Conservation (phyloP, 2,329 filamentous ascomycete genomes). For the Fusarium haematococcum region DNA sequence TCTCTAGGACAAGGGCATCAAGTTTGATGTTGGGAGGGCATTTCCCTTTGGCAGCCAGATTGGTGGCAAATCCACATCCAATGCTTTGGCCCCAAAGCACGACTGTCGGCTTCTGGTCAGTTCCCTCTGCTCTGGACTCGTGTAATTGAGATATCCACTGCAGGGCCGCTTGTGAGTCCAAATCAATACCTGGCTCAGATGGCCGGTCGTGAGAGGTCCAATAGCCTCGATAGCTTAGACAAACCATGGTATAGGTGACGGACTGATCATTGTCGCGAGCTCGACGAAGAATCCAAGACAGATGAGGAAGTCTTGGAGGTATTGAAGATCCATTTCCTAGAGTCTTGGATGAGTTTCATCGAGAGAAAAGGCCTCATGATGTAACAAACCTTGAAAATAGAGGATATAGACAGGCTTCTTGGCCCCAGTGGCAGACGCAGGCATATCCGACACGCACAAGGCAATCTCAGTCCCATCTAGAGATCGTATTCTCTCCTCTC, state of each 20-base stretch:
- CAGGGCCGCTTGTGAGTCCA: slow-evolving; percentile 74
- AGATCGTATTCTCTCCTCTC: slow-evolving; percentile 70
- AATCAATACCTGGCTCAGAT: slow-evolving; percentile 76
- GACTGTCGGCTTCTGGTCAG: slow-evolving; percentile 52
- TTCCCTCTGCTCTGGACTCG: slow-evolving; percentile 24
- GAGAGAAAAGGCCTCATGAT: neutral
- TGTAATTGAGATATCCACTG: slow-evolving; percentile 67
- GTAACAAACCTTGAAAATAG: slow-evolving; percentile 42
- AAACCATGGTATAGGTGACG: slow-evolving; percentile 61
- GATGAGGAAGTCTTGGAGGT: slow-evolving; percentile 67
- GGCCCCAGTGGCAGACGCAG: slow-evolving; percentile 3
- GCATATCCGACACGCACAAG: slow-evolving; percentile 65
- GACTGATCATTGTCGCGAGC: slow-evolving; percentile 54
- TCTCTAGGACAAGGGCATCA: slow-evolving; percentile 74
- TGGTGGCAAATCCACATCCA: slow-evolving; percentile 77
- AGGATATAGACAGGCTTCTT: slow-evolving; percentile 60
- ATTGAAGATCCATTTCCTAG: slow-evolving; percentile 70
- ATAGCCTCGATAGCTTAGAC: slow-evolving; percentile 76
- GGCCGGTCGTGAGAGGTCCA: slow-evolving; percentile 82
- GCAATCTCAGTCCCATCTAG: slow-evolving; percentile 75
- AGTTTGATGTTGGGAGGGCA: slow-evolving; percentile 55
- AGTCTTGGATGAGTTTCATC: slow-evolving; percentile 15
- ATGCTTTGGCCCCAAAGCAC: slow-evolving; percentile 84
- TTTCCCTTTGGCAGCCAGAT: slow-evolving; percentile 58
- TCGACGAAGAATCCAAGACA: slow-evolving; percentile 64